Base-by-base conservation (phyloP, 2,329 filamentous ascomycete genomes). In the Fusarium sp. region DNA sequence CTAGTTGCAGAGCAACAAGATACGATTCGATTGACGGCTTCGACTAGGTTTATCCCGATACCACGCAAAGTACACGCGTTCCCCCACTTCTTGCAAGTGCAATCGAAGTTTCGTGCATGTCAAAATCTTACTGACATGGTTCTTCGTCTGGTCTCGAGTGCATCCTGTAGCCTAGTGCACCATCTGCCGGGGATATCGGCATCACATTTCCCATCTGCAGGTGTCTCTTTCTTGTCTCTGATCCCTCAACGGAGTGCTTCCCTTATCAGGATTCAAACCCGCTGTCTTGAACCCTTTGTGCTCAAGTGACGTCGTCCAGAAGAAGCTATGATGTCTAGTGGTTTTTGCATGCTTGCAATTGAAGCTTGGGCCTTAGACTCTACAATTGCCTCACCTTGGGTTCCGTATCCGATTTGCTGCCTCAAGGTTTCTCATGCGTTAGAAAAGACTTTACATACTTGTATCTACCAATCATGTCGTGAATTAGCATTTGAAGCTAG, bases 131-230 rank as follows among this genome's bases (percentile, higher is more conserved):
- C 61, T 59, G 53, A 49, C 53, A 63, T 59, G 55, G 57, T 61
- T 62, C 62, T 74, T 75, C 68, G 66, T 72, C 68, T 66, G 49
- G 54, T 60, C 63, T 63, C 72, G 51, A 55, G 57, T 40, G 34
- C 51, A 58, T 58, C 59, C 62, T 63, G 58, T 55, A 55, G 40
- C 37, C 59, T 37, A 63, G 28, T 62, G 13, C 56, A 56, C 23
- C 63, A 75, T 73, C 68, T 75, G 63, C 73, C 70, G 73, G 61
- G 62, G 53, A 28, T 67, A 49, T 57, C 65, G 68, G 73, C 73
- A 74, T 72, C 64, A 63, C 51, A 63, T 61, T 73, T 72, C 72
- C 63, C 69, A 73, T 71, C 66, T 74, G 70, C 61, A 71, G 54
- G 64, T 62, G 56, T 45, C 63, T 69, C 61, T 64, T 55, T 37